A percentile compares a stretch with the other conserved stretches of the same genome.
These are phyloP conservation scores for Globisporangium apiculatum DNA, from an alignment of 352 stramenopile genomes.

Conservation along the genomic window DNA sequence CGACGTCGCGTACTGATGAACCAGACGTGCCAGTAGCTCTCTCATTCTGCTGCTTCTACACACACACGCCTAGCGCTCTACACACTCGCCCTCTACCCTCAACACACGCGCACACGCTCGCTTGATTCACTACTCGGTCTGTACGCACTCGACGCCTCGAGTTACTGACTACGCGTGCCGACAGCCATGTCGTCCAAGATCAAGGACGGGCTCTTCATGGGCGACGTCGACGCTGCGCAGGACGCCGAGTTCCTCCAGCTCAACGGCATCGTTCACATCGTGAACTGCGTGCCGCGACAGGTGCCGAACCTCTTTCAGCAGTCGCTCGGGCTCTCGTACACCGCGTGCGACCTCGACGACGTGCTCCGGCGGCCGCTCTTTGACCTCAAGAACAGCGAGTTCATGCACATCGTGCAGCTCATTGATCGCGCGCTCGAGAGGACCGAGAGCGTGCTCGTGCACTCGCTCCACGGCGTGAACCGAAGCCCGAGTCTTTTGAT, in stretches of 20 bases:
- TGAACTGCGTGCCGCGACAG: conserved; percentile 89
- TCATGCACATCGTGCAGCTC: conserved; percentile 70
- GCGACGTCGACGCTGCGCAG: conserved; percentile 88
- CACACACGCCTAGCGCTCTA: not conserved
- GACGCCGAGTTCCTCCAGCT: conserved; percentile 91
- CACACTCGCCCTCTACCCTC: not conserved
- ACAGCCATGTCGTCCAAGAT: conserved; percentile 88
- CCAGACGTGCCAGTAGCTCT: not conserved
- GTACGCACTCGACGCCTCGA: not conserved
- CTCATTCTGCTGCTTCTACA: not conserved
- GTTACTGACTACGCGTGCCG: not conserved
- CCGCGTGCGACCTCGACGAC: conserved; percentile 59
- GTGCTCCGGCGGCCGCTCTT: conserved; percentile 63
- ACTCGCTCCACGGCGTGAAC: conserved; percentile 79
- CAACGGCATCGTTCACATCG: conserved; percentile 89
- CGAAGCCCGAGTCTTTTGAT: conserved; percentile 82
- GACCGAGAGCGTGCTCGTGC: conserved; percentile 85
- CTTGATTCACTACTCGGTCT: not conserved
- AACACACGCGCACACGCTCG: not conserved
- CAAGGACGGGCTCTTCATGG: conserved; percentile 93
- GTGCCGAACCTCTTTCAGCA: conserved; percentile 90
- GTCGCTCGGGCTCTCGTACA: conserved; percentile 80
- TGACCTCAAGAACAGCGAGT: conserved; percentile 80
- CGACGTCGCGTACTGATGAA: conserved; percentile 5
- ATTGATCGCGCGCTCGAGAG: conserved; percentile 75